Evolutionary conservation across 805 yeast genomes (phyloP).

Genomic region (Nakazawaea anatomiae): DNA sequence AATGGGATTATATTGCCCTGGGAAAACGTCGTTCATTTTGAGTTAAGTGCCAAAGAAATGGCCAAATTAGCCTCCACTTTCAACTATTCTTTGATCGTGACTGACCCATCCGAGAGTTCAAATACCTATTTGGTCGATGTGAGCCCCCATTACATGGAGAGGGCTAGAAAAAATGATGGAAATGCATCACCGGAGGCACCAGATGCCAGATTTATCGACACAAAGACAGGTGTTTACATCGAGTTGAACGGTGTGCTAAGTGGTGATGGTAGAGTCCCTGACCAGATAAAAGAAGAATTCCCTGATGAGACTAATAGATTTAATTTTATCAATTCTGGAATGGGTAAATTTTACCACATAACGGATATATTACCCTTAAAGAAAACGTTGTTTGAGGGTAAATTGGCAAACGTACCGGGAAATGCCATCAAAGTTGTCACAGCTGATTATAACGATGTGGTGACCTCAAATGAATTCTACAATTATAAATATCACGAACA

Average conservation of each 20-base stretch:
- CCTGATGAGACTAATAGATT: constrained; percentile 15
- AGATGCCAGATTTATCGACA: constrained; percentile 56
- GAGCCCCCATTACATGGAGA: constrained; percentile 41
- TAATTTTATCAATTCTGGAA: constrained; percentile 28
- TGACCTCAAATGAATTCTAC: constrained; percentile 17
- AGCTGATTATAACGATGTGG: constrained; percentile 19
- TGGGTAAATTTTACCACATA: constrained; percentile 25
- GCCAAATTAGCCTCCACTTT: constrained; percentile 38
- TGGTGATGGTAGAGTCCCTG: constrained; percentile 16
- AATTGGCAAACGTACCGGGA: constrained; percentile 22
- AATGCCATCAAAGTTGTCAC: constrained; percentile 16
- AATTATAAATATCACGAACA: constrained; percentile 27
- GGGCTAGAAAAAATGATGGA: constrained; percentile 42
- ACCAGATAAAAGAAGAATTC: constrained; percentile 14
- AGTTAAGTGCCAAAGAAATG: constrained; percentile 43
- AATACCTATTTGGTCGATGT: constrained; percentile 43
- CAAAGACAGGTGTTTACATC: constrained; percentile 51
- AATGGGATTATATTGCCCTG: constrained; percentile 48
- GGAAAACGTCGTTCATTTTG: constrained; percentile 46
- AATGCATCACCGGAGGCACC: constrained; percentile 35
- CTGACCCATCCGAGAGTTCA: constrained; percentile 38
- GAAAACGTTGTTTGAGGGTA: constrained; percentile 24
- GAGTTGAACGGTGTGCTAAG: constrained; percentile 47
- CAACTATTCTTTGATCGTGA: constrained; percentile 39
- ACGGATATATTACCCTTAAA: constrained; percentile 20